A percentile compares a stretch with the other conserved stretches of the same genome.
Evolutionary conservation across 495 filamentous ascomycete genomes (phyloP).

Genomic region (Niebla homalea): DNA sequence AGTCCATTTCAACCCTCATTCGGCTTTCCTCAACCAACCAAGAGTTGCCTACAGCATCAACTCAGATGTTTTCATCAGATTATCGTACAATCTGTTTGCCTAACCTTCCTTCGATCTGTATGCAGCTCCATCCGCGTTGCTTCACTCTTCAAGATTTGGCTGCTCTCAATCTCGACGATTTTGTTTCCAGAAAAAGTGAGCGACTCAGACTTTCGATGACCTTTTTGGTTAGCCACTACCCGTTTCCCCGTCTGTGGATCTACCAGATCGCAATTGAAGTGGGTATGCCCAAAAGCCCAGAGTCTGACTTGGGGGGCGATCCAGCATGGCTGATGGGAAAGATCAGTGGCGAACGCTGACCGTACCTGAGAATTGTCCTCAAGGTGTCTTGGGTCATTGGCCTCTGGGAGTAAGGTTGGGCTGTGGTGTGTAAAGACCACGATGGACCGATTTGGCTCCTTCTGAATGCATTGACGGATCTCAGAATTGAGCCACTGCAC

Average conservation of each 20-base stretch:
- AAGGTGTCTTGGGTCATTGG: background rate
- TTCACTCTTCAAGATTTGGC: no score
- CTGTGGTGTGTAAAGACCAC: background rate
- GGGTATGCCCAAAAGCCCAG: constrained; percentile 42
- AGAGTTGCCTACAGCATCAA: no score
- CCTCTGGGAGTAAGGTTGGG: background rate
- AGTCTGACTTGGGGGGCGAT: constrained; percentile 24
- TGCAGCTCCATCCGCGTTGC: no score
- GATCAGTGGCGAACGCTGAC: constrained; percentile 28
- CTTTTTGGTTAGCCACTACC: constrained; percentile 27
- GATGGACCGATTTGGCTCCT: background rate
- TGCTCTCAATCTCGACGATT: constrained; percentile 4
- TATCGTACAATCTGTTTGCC: no score
- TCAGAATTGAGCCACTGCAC: constrained; percentile 29
- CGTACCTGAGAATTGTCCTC: background rate
- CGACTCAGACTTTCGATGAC: constrained; percentile 26
- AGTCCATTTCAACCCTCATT: no score
- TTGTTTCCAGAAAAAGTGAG: constrained; percentile 19
- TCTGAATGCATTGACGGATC: background rate
- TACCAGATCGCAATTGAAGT: constrained; percentile 36
- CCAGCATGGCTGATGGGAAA: constrained; percentile 31
- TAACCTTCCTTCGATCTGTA: no score
- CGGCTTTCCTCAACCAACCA: no score
- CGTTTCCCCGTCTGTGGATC: constrained; percentile 17
- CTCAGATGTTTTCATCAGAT: no score